These are phyloP conservation scores for Podaxis sp. DNA, from an alignment of 768 basidiomycete species.

Conservation along the genomic window DNA sequence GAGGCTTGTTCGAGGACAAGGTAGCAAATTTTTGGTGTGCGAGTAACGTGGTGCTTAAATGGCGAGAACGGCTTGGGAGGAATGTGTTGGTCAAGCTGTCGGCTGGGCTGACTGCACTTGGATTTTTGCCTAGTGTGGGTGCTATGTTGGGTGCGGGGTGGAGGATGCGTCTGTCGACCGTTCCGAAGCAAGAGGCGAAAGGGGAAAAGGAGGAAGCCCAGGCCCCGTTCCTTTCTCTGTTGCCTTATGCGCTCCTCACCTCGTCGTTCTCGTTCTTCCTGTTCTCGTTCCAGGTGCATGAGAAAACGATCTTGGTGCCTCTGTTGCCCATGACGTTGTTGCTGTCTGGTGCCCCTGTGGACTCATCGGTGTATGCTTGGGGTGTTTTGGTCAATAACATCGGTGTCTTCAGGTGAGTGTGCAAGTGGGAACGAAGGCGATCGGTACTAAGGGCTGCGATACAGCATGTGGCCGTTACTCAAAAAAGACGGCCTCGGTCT, in stretches of 20 bases:
- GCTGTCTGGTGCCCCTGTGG: constrained; percentile 52
- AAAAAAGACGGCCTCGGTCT: constrained; percentile 74
- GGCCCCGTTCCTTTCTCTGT: constrained; percentile 58
- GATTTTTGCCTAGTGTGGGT: constrained; percentile 64
- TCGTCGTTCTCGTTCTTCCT: constrained; percentile 92
- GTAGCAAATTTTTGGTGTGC: constrained; percentile 99
- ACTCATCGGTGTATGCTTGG: constrained; percentile 65
- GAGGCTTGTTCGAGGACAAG: constrained; percentile 93
- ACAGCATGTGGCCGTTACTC: constrained; percentile 93
- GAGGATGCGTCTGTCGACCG: constrained; percentile 23
- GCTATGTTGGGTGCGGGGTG: constrained; percentile 39
- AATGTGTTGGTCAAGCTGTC: constrained; percentile 63
- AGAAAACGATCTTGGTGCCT: constrained; percentile 88
- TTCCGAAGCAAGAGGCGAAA: constrained; percentile 10
- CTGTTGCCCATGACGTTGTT: constrained; percentile 83
- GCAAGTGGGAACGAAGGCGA: not conserved
- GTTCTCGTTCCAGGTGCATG: constrained; percentile 96
- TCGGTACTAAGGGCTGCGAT: constrained; percentile 10
- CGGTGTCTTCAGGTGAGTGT: constrained; percentile 79
- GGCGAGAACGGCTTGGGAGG: constrained; percentile 54
- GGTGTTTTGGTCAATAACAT: constrained; percentile 79
- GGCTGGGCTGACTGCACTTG: constrained; percentile 61
- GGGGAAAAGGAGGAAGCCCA: constrained; percentile 25
- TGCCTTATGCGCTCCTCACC: constrained; percentile 79
- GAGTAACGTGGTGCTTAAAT: constrained; percentile 85